Evolutionary conservation across 2,329 filamentous ascomycete species (phyloP).

Genomic region (Karstenula rhodostoma): DNA sequence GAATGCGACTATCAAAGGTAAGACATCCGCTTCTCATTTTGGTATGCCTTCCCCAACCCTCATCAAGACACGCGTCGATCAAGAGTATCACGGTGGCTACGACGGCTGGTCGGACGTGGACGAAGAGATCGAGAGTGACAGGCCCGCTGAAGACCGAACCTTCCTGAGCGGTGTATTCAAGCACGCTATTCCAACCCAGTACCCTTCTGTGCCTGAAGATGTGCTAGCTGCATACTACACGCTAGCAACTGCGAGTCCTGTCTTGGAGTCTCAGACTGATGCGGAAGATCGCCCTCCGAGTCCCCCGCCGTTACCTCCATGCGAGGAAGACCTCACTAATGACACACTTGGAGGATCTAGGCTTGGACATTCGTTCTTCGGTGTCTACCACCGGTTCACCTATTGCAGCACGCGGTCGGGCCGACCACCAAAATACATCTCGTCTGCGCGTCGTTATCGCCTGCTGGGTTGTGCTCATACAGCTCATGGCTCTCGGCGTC

Average conservation of each 20-base stretch:
- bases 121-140: background rate
- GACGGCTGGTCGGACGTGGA: background rate
- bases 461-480: background rate
- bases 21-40: background rate
- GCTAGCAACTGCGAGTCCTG: no score
- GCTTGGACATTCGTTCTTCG: background rate
- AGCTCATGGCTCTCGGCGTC: background rate
- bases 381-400: slow-evolving; percentile 15
- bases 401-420: slow-evolving; percentile 10
- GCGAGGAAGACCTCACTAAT: background rate
- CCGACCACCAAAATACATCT: background rate
- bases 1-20: background rate
- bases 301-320: background rate
- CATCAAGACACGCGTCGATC: background rate
- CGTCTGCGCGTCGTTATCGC: background rate
- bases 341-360: background rate
- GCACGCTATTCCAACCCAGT: background rate
- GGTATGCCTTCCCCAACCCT: background rate
- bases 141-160: background rate
- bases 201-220: no score
- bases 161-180: no score
- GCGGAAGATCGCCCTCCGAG: no score
- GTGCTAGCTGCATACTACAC: no score
- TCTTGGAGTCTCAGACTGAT: no score
- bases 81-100: background rate